phyloP scores from a whole-genome alignment of 768 basidiomycete species.

The Boletus reticulatus region DNA sequence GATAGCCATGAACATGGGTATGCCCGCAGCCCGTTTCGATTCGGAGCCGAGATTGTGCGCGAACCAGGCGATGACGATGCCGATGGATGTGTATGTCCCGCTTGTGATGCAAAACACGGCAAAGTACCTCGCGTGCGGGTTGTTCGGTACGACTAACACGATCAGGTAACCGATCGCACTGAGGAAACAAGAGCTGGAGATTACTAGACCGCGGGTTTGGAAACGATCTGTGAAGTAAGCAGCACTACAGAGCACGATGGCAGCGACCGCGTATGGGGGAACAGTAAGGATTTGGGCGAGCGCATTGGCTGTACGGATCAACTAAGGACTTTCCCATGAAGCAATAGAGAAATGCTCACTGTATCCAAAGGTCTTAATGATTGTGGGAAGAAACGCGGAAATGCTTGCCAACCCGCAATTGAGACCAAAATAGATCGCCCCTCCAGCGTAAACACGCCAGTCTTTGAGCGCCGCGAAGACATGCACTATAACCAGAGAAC shows the following conservation, averaged over 20 bases:
- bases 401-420: constrained; percentile 78
- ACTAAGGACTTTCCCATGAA: background rate
- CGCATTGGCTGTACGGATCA: constrained; percentile 48
- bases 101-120: constrained; percentile 75
- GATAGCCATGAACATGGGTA: constrained; percentile 77
- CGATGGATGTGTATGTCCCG: constrained; percentile 76
- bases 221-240: constrained; percentile 65
- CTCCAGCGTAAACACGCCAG: constrained; percentile 68
- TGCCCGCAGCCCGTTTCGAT: constrained; percentile 72
- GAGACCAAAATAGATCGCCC: constrained; percentile 75
- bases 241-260: constrained; percentile 56
- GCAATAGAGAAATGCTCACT: constrained; percentile 43
- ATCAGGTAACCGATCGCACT: constrained; percentile 54
- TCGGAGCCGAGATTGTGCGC: constrained; percentile 78
- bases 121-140: constrained; percentile 69
- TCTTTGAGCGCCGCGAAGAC: constrained; percentile 62
- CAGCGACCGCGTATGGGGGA: constrained; percentile 74
- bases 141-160: constrained; percentile 50
- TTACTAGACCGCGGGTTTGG: constrained; percentile 52
- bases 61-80: constrained; percentile 75
- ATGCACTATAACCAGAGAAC: constrained; percentile 44
- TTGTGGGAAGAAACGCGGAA: constrained; percentile 81
- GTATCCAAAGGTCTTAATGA: constrained; percentile 70
- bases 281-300: constrained; percentile 73
- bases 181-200: constrained; percentile 30